A percentile compares a stretch with the other conserved stretches of the same genome.
Evolutionary conservation across 163 green algal species (phyloP).

Genomic region (Volvox carteri): DNA sequence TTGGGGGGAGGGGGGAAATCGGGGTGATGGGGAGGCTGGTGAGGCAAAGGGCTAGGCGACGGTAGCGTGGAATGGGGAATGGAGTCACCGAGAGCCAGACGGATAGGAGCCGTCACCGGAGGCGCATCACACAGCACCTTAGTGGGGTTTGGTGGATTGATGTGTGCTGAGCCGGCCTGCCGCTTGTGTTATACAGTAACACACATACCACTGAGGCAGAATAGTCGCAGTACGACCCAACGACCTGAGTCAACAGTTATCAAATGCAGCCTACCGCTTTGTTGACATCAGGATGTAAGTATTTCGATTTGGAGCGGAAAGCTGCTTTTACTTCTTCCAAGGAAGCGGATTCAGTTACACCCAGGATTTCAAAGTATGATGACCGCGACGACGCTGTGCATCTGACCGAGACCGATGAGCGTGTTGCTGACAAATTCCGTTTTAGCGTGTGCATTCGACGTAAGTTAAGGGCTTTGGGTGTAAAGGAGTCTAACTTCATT

Average conservation of each 20-base stretch:
- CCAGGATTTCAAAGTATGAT: conserved; percentile 34
- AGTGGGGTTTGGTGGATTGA: too few species aligned
- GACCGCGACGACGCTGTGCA: neutral
- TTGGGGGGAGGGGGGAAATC: neutral
- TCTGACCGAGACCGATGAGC: neutral
- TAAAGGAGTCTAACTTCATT: too few species aligned
- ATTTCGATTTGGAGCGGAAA: neutral
- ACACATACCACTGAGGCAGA: neutral
- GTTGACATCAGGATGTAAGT: conserved; percentile 42
- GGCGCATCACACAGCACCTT: too few species aligned
- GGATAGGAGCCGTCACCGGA: neutral
- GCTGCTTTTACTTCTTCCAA: conserved; percentile 26
- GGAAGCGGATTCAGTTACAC: neutral
- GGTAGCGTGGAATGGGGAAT: neutral
- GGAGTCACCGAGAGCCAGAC: neutral
- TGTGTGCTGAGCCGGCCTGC: too few species aligned
- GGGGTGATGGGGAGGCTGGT: neutral
- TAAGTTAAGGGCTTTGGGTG: too few species aligned
- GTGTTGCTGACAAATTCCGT: neutral
- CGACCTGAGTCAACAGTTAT: neutral
- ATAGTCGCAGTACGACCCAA: neutral
- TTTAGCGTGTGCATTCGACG: too few species aligned
- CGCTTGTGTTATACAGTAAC: neutral
- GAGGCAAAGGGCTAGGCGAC: neutral
- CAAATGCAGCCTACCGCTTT: neutral